Evolutionary conservation across 2,329 filamentous ascomycete species (phyloP).

Genomic region (Ophiostoma piceae): DNA sequence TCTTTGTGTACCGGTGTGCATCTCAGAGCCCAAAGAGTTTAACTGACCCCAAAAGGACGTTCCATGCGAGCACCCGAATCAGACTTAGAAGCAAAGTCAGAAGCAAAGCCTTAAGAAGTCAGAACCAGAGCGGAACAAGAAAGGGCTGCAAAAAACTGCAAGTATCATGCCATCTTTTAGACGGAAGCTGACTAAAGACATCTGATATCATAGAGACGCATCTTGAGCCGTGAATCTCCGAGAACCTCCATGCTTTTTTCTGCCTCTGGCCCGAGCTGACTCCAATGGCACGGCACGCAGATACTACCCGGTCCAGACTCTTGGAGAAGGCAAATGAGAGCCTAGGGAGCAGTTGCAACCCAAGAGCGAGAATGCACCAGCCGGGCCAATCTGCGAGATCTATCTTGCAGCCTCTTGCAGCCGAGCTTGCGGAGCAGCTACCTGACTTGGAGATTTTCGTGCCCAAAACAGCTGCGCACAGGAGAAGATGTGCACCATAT

Average conservation of each 20-base stretch:
- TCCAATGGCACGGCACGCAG: neutral
- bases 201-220: neutral
- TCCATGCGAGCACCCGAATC: neutral
- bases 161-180: neutral
- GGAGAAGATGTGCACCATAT: too few relatives aligned
- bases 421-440: neutral
- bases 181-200: neutral
- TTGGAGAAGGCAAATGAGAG: neutral
- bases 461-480: too few relatives aligned
- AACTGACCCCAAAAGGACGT: neutral
- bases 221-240: neutral
- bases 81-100: too few relatives aligned
- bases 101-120: too few relatives aligned
- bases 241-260: neutral
- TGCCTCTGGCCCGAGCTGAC: conserved; percentile 7
- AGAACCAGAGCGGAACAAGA: neutral
- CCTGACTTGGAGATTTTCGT: neutral
- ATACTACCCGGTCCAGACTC: neutral
- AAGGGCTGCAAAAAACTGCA: neutral
- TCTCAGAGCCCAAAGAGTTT: neutral
- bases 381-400: neutral
- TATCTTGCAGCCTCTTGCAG: neutral
- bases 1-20: neutral
- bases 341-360: neutral
- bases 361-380: neutral